These are phyloP conservation scores for Porcisia hertigi DNA, from an alignment of 208 protist genomes.

Conservation along the genomic window DNA sequence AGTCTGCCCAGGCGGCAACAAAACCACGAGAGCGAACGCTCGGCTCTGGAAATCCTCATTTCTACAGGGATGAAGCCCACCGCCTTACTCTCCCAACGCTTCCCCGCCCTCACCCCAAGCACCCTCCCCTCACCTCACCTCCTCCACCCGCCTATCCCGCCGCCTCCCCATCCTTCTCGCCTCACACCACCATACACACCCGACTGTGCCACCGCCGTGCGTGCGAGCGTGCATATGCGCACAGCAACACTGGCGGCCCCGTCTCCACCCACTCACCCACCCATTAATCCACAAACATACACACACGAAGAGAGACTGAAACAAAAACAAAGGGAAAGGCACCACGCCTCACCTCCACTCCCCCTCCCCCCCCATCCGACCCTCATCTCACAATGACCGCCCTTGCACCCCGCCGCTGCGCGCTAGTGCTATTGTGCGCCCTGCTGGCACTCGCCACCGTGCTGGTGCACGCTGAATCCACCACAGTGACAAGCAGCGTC, in stretches of 20 bases:
- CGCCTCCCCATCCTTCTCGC: background rate
- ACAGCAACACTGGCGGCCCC: background rate
- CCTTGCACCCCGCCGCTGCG: conserved; percentile 6
- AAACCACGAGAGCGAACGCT: too few species aligned
- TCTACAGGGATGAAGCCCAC: too few species aligned
- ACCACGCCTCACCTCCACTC: background rate
- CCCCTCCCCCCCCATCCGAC: background rate
- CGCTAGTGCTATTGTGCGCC: conserved; percentile 22
- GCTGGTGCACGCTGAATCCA: conserved; percentile 11
- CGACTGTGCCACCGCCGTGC: background rate
- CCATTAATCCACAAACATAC: background rate
- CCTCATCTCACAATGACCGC: background rate
- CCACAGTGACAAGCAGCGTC: conserved; percentile 4
- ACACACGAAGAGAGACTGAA: too few species aligned
- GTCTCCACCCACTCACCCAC: background rate
- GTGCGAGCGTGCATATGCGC: background rate
- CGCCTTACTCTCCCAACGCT: background rate
- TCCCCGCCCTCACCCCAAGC: too few species aligned
- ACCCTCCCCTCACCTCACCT: too few species aligned
- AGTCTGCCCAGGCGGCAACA: too few species aligned
- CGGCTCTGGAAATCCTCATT: too few species aligned
- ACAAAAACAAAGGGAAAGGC: too few species aligned
- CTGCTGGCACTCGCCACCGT: conserved; percentile 21
- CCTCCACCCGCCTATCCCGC: too few species aligned
- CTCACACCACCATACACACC: background rate